phyloP scores from a whole-genome alignment of 495 filamentous ascomycete species.

The Lasiosphaeriaceae sp. region DNA sequence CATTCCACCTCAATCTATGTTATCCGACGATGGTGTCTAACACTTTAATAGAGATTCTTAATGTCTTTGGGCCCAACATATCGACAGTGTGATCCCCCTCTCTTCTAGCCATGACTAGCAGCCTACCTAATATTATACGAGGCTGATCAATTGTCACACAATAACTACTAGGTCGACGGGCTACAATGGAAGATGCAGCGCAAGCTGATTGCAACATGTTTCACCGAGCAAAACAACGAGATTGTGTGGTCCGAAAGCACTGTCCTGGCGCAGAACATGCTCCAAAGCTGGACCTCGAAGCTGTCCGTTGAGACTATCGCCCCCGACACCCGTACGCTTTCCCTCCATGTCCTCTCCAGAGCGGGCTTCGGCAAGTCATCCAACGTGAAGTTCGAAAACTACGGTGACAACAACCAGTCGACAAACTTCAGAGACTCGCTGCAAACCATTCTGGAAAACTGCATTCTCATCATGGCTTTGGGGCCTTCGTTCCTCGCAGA shows the following conservation, averaged over 20 bases:
- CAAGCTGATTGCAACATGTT: conserved; percentile 37
- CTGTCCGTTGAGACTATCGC: conserved; percentile 16
- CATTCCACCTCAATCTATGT: not conserved
- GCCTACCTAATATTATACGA: not conserved
- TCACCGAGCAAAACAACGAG: conserved; percentile 47
- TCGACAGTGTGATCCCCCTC: conserved; percentile 30
- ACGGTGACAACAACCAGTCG: conserved; percentile 12
- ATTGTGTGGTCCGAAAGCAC: conserved; percentile 44
- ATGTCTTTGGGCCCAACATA: conserved; percentile 47
- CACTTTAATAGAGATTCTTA: conserved; percentile 27
- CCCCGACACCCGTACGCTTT: conserved; percentile 39
- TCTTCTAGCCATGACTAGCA: not conserved
- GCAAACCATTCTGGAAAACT: conserved; percentile 30
- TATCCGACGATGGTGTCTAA: not conserved
- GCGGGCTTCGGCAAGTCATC: conserved; percentile 40
- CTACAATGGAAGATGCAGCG: conserved; percentile 45
- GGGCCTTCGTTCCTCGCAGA: conserved; percentile 18
- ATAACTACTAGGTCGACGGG: conserved; percentile 25
- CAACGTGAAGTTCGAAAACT: conserved; percentile 25
- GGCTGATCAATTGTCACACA: not conserved
- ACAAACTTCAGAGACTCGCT: conserved; percentile 31
- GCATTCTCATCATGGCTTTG: conserved; percentile 29
- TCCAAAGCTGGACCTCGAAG: conserved; percentile 37
- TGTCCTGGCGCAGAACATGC: conserved; percentile 45
- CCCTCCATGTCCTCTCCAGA: conserved; percentile 42